Evolutionary conservation across 2,329 filamentous ascomycete genomes (phyloP), one percentile per base, ranked within the genome.

Genomic region (Monosporascus sp.): DNA sequence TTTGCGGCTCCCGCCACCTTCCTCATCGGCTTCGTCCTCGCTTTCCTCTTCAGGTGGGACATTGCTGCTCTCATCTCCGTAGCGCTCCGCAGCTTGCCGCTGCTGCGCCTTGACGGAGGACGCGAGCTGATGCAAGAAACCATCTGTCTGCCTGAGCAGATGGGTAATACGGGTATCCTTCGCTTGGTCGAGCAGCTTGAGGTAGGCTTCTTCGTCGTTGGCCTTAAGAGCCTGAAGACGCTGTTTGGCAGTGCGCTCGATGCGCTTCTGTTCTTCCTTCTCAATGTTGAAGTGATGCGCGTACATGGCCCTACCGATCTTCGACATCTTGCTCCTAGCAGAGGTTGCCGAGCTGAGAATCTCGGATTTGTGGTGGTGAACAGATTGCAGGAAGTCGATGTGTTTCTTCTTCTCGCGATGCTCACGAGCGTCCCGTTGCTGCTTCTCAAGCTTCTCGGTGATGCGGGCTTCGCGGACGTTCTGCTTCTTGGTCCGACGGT

Each of bases 141-240:
- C 92, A 71, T 99, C 93, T 50, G 94, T 99, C 74, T 99, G 94
- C 68, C 90, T 90, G 63, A 99, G 87, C 66, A 99, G 77, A 70
- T 99, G 94, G 8, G 94, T 96, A 60, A 99, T 99, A 86, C 94
- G 93, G 39, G 93, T 97, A 77, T 99, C 94, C 78, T 99, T 99
- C 66, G 94, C 94, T 73, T 99, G 93, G 67, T 96, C 94, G 65
- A 99, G 87, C 67, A 99, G 81, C 74, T 97, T 97, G 74, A 99
- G 83, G 70, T 99, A 99, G 1, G 94, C 96, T 75, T 97, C 94
- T 76, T 99, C 94, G 71, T 99, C 94, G 85, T 99, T 96, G 65
- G 94, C 93, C 76, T 97, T 97, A 70, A 99, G 81, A 57, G 94
- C 94, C 73, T 97, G 93, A 60, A 99, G 86, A 97, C 94, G 94